Conservation (phyloP, 2,329 filamentous ascomycete species). For the Monosporascus sp. region DNA sequence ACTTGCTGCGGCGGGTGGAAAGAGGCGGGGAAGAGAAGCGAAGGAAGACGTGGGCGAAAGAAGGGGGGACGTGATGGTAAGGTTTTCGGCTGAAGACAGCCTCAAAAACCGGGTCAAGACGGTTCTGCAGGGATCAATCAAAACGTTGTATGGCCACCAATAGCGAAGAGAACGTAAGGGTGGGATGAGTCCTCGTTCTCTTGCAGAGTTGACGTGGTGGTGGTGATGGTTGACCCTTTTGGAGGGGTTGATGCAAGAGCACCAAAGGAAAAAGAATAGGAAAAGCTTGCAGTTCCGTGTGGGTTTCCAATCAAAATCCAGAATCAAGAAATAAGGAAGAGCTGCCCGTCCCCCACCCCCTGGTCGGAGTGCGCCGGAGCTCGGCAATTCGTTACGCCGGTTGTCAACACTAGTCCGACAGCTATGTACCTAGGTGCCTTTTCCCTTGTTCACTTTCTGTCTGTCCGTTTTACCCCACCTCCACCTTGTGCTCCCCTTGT, state of each 20-base stretch:
- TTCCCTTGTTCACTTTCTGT: no score
- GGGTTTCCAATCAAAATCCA: background rate
- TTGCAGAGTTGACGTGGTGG: background rate
- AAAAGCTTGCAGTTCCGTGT: background rate
- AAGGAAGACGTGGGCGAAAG: slow-evolving; percentile 37
- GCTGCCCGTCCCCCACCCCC: background rate
- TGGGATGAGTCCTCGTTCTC: slow-evolving; percentile 18
- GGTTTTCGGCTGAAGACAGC: slow-evolving; percentile 37
- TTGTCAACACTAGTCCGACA: background rate
- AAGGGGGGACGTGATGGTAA: slow-evolving; percentile 40
- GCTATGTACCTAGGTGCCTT: no score
- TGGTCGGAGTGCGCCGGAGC: background rate
- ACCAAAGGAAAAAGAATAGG: background rate
- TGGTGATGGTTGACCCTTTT: background rate
- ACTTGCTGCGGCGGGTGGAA: slow-evolving; percentile 59
- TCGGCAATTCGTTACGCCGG: background rate
- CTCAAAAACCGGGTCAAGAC: slow-evolving; percentile 20
- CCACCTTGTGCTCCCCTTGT: no score
- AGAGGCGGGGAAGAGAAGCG: slow-evolving; percentile 48
- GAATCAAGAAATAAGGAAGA: background rate
- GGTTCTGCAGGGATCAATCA: slow-evolving; percentile 2
- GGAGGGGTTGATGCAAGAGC: background rate
- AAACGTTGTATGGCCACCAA: slow-evolving; percentile 9
- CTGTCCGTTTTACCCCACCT: no score
- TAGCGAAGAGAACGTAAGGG: background rate